These are phyloP conservation scores for Butyriboletus loyo DNA, from an alignment of 768 basidiomycete species.

Conservation along the genomic window DNA sequence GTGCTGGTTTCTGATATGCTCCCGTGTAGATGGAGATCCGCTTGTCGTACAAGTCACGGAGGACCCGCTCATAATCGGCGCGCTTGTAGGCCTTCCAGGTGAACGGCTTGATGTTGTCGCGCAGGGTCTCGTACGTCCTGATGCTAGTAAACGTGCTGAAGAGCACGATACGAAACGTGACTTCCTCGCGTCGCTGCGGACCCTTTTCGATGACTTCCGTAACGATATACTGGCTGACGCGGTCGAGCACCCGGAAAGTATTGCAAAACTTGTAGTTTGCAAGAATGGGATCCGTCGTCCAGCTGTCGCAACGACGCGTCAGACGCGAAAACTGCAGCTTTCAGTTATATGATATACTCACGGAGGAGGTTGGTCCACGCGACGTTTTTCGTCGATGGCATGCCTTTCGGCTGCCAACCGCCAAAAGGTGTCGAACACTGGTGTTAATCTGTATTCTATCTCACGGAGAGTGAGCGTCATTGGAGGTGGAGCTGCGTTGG, in stretches of 20 bases:
- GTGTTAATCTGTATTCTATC: slow-evolving; percentile 40
- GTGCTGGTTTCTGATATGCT: slow-evolving; percentile 71
- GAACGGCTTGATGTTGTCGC: slow-evolving; percentile 48
- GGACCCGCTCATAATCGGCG: slow-evolving; percentile 49
- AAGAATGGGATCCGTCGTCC: slow-evolving; percentile 66
- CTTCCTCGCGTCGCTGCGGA: slow-evolving; percentile 53
- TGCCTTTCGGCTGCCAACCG: slow-evolving; percentile 55
- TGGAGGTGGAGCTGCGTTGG: slow-evolving; percentile 16
- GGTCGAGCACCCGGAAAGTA: slow-evolving; percentile 71
- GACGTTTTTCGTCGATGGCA: slow-evolving; percentile 52
- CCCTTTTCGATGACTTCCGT: slow-evolving; percentile 68
- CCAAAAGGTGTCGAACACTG: slow-evolving; percentile 63
- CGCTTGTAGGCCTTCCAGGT: slow-evolving; percentile 61
- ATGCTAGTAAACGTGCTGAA: slow-evolving; percentile 73
- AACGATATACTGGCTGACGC: slow-evolving; percentile 65
- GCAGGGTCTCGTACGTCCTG: slow-evolving; percentile 67
- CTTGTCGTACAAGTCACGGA: slow-evolving; percentile 38
- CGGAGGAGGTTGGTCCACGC: slow-evolving; percentile 49
- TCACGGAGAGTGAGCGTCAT: slow-evolving; percentile 36
- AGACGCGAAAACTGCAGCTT: slow-evolving; percentile 7
- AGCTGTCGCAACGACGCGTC: slow-evolving; percentile 39
- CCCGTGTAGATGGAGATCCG: slow-evolving; percentile 58
- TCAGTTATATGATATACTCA: slow-evolving; percentile 33
- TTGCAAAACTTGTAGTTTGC: slow-evolving; percentile 63
- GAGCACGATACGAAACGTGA: slow-evolving; percentile 68